These are phyloP conservation scores for Logfia minima DNA, from an alignment of 129 eudicot species.

Conservation along the genomic window DNA sequence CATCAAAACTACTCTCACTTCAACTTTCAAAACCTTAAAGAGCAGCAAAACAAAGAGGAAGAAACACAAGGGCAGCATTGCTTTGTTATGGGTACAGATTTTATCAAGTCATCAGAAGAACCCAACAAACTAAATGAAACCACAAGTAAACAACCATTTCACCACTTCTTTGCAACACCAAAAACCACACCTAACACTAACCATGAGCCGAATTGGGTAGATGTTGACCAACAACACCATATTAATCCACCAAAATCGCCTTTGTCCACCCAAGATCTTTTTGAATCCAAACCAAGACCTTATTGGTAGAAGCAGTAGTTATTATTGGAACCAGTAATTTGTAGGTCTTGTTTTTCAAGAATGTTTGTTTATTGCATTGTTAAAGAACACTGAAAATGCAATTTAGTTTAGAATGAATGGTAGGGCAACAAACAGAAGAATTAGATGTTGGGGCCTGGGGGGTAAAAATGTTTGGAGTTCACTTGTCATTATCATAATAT, in stretches of 20 bases:
- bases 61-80: constrained; percentile 7
- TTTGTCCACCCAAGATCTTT: constrained; percentile 48
- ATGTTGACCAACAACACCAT: constrained; percentile 21
- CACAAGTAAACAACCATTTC: constrained; percentile 37
- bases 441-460: constrained; percentile 38
- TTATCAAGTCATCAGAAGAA: constrained; percentile 16
- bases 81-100: constrained; percentile 8
- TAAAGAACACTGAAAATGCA: constrained; percentile 21
- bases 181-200: constrained; percentile 29
- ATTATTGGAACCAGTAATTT: not conserved
- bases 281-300: constrained; percentile 42
- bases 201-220: constrained; percentile 32
- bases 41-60: constrained; percentile 25
- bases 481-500: constrained; percentile 36
- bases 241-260: constrained; percentile 29
- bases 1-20: constrained; percentile 36
- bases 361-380: constrained; percentile 34
- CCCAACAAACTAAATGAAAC: constrained; percentile 17
- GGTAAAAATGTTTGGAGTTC: constrained; percentile 32
- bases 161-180: constrained; percentile 44
- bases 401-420: constrained; percentile 31
- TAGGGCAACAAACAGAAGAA: constrained; percentile 28
- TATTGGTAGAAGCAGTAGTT: constrained; percentile 20
- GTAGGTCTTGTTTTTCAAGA: constrained; percentile 26
- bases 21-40: constrained; percentile 31